phyloP scores from a whole-genome alignment of 371 early-diverging fungal genomes.

The Mortierella sp. region DNA sequence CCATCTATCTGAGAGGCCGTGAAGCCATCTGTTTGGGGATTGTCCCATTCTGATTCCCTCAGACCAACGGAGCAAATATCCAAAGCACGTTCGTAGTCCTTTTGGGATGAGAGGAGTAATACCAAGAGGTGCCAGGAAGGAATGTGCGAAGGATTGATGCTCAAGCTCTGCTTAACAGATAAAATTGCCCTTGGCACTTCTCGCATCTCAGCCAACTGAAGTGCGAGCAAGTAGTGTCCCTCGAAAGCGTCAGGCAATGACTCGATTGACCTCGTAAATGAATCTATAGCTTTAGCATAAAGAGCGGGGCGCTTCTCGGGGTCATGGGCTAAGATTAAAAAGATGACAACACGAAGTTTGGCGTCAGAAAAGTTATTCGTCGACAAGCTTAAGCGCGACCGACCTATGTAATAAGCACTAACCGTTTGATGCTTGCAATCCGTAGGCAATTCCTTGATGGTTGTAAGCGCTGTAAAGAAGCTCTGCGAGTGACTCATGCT shows the following conservation, averaged over 20 bases:
- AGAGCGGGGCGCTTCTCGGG: slow-evolving; percentile 74
- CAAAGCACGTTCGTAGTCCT: slow-evolving; percentile 73
- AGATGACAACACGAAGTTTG: not conserved
- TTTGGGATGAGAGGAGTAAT: slow-evolving; percentile 78
- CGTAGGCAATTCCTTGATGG: slow-evolving; percentile 72
- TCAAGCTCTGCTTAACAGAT: slow-evolving; percentile 72
- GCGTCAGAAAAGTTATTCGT: not conserved
- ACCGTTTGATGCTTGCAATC: slow-evolving; percentile 75
- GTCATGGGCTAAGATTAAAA: slow-evolving; percentile 65
- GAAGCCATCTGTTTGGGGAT: slow-evolving; percentile 28
- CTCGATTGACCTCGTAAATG: slow-evolving; percentile 68
- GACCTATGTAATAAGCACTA: slow-evolving; percentile 5
- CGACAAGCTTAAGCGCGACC: not conserved
- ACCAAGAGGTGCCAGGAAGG: slow-evolving; percentile 91
- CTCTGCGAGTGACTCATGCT: slow-evolving; percentile 21
- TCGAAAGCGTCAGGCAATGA: slow-evolving; percentile 65
- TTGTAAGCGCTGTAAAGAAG: slow-evolving; percentile 63
- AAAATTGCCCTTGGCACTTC: slow-evolving; percentile 79
- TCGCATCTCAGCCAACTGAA: slow-evolving; percentile 86
- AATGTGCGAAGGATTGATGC: slow-evolving; percentile 69
- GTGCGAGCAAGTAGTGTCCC: slow-evolving; percentile 81
- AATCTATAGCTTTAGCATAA: slow-evolving; percentile 74
- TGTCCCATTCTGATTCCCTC: slow-evolving; percentile 70
- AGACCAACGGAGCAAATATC: slow-evolving; percentile 82
- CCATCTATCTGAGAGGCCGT: slow-evolving; percentile 60